phyloP scores from a whole-genome alignment of 768 basidiomycete genomes.

The Naematelia aurantialba region DNA sequence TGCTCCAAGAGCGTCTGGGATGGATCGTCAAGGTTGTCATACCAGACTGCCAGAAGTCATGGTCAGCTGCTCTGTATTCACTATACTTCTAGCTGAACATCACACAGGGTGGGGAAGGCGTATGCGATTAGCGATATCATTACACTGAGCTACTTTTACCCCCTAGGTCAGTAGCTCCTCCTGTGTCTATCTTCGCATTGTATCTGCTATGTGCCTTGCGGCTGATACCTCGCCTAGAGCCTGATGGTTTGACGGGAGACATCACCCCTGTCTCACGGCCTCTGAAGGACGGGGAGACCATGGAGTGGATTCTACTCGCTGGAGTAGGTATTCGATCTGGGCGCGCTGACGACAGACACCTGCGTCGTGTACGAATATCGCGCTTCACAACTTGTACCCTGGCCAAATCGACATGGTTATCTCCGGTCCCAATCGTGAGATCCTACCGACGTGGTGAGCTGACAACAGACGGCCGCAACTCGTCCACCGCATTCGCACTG shows the following conservation, averaged over 20 bases:
- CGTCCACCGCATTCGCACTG: slow-evolving; percentile 74
- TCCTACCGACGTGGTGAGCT: background rate
- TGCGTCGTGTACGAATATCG: slow-evolving; percentile 87
- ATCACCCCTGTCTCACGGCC: slow-evolving; percentile 61
- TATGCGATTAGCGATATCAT: slow-evolving; percentile 49
- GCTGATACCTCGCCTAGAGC: slow-evolving; percentile 24
- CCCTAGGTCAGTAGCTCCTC: slow-evolving; percentile 24
- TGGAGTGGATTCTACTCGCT: slow-evolving; percentile 87
- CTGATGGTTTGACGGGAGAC: slow-evolving; percentile 58
- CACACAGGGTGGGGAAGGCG: slow-evolving; percentile 47
- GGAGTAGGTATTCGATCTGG: slow-evolving; percentile 53
- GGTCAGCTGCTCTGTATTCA: slow-evolving; percentile 28
- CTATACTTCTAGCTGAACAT: slow-evolving; percentile 5
- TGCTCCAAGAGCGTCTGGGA: slow-evolving; percentile 37
- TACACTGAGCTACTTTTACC: slow-evolving; percentile 50
- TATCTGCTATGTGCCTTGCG: background rate
- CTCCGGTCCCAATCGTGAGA: slow-evolving; percentile 46
- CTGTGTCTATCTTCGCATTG: background rate
- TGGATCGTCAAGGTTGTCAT: slow-evolving; percentile 52
- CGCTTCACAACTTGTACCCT: slow-evolving; percentile 79
- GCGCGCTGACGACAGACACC: slow-evolving; percentile 48
- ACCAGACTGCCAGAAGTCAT: slow-evolving; percentile 50
- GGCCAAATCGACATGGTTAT: slow-evolving; percentile 79
- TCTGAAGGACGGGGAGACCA: slow-evolving; percentile 69
- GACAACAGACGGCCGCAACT: slow-evolving; percentile 50